Base-by-base conservation (phyloP, 306 rosid genomes). In the Fagus crenata region DNA sequence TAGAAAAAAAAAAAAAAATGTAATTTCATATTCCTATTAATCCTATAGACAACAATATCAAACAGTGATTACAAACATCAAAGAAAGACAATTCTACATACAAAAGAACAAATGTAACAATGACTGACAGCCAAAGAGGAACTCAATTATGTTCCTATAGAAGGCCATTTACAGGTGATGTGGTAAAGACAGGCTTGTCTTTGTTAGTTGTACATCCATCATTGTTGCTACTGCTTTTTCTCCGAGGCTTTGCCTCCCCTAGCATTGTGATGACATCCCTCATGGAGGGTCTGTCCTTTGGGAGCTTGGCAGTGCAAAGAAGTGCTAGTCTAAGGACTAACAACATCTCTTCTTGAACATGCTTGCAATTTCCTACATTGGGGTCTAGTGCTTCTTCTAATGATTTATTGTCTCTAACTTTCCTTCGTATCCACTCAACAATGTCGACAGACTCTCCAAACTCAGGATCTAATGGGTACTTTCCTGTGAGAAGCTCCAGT, bases 221-320 rank as follows among this genome's bases (percentile, higher is more conserved):
- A 49, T 78, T 82, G 80, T 80, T 87, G 86, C 93, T 79, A 49
- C 86, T 86, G 85, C 93, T 87, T 84, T 96, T 96, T 67, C 98
- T 84, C 28, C 98, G 49, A n/a, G 99, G 99, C 76, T 88, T 92
- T 77, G 98, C 99, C 85, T 92, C 99, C 82, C 83, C 98, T 74
- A 96, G 97, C 96, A 96, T 96, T 79, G 90, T 91, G 72, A 87
- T 86, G 55, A 92, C 96, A 82, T 96, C 98, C 83, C 90, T 96
- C 99, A 96, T 96, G 82, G 91, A 86, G 5, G 98, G 99, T 73
- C 98, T 92, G 53, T 92, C 99, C 80, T 87, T 92, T 0, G 99
- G 97, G 67, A 82, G 89, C 86, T 89, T 92, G 68, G 96, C 89
- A 31, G 99, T 95, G 89, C 99, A 95, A 32, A 92, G 84, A 78